phyloP scores from a whole-genome alignment of 1,284 basidiomycete species.

The Papiliotrema flavescens region DNA sequence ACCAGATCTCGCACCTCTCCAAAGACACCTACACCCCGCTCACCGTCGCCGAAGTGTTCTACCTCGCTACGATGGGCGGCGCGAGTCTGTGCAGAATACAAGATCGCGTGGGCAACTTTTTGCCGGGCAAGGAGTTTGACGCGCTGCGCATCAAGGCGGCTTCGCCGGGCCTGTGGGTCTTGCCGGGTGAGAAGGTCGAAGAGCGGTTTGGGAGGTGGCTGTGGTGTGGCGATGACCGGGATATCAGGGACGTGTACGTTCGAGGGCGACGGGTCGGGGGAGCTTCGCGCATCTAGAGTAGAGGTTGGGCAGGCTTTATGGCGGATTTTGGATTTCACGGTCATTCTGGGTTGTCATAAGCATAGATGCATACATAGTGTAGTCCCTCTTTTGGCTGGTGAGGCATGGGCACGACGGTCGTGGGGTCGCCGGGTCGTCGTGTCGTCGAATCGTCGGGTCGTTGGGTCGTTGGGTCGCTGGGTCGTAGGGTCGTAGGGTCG shows the following conservation, averaged over 20 bases:
- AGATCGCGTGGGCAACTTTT: slow-evolving; percentile 71
- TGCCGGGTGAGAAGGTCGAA: slow-evolving; percentile 40
- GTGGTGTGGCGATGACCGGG: slow-evolving; percentile 80
- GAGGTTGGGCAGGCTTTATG: no score
- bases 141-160: slow-evolving; percentile 68
- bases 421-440: no score
- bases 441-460: no score
- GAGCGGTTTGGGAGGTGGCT: slow-evolving; percentile 38
- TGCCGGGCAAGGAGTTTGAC: slow-evolving; percentile 82
- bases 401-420: no score
- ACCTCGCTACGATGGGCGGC: slow-evolving; percentile 88
- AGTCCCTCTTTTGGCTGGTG: no score
- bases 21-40: slow-evolving; percentile 56
- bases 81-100: slow-evolving; percentile 76
- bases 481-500: no score
- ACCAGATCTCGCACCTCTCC: slow-evolving; percentile 56
- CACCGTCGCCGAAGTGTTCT: slow-evolving; percentile 70
- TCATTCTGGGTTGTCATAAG: no score
- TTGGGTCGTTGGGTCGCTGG: no score
- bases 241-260: slow-evolving; percentile 80
- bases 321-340: no score
- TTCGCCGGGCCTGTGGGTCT: slow-evolving; percentile 54
- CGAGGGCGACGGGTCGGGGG: slow-evolving; percentile 66
- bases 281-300: not conserved
- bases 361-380: no score